Percentiles rank a stretch among this genome's conserved stretches.
phyloP scores from a whole-genome alignment of 2,329 filamentous ascomycete species.

The Colletotrichum camelliae region DNA sequence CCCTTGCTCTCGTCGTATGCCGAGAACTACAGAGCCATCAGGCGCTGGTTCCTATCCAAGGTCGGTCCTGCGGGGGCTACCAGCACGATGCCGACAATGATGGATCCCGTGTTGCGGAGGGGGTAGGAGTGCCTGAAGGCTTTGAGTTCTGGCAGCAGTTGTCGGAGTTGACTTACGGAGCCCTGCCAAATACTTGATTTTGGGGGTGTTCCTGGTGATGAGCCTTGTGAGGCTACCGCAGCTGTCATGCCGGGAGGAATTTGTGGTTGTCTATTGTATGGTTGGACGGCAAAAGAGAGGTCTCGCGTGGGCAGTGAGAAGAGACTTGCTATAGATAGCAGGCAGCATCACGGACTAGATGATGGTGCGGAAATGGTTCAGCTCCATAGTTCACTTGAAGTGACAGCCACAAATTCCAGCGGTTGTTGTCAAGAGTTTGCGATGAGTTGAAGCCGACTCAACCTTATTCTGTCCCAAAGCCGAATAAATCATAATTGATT shows the following conservation, averaged over 20 bases:
- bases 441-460: background rate
- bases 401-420: no score
- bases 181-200: background rate
- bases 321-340: background rate
- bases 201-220: background rate
- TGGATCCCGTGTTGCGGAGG: background rate
- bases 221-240: fast-evolving
- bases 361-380: background rate
- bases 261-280: fast-evolving
- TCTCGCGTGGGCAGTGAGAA: no score
- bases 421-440: no score
- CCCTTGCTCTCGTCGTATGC: background rate
- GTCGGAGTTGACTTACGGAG: background rate
- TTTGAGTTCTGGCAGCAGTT: background rate
- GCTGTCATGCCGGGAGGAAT: background rate
- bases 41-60: background rate
- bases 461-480: background rate
- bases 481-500: background rate
- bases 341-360: background rate
- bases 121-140: background rate
- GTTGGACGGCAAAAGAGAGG: background rate
- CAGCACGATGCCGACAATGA: background rate
- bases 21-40: background rate
- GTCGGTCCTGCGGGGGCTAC: background rate
- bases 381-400: background rate